phyloP scores from a whole-genome alignment of 1,139 yeast species.

The Kodamaea ohmeri region DNA sequence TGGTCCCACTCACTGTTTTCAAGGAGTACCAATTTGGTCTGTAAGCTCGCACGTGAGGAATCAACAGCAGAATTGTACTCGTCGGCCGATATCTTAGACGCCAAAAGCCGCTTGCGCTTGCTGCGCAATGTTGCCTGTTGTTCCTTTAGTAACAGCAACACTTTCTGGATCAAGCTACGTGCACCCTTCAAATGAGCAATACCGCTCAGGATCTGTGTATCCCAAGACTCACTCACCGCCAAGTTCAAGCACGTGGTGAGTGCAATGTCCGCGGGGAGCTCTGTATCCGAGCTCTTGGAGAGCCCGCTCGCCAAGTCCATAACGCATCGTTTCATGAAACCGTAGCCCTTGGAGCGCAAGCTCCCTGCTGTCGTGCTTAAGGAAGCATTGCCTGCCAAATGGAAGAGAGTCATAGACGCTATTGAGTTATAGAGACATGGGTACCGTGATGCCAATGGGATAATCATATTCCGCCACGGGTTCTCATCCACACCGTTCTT shows the following conservation, averaged over 20 bases:
- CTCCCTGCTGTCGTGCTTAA: constrained; percentile 37
- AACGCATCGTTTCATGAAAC: constrained; percentile 60
- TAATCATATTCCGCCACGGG: constrained; percentile 61
- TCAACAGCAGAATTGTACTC: constrained; percentile 17
- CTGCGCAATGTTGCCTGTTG: constrained; percentile 20
- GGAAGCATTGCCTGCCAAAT: constrained; percentile 45
- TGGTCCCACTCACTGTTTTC: constrained; percentile 36
- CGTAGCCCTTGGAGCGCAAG: constrained; percentile 49
- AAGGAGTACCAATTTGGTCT: constrained; percentile 31
- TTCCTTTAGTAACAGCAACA: constrained; percentile 32
- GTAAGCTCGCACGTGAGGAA: constrained; percentile 18
- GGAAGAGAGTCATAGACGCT: constrained; percentile 65
- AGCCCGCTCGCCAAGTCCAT: constrained; percentile 58
- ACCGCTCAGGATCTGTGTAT: constrained; percentile 61
- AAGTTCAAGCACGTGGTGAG: constrained; percentile 60
- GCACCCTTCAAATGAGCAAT: constrained; percentile 69
- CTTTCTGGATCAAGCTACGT: constrained; percentile 55
- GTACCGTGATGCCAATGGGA: constrained; percentile 54
- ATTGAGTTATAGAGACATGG: constrained; percentile 60
- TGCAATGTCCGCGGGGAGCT: constrained; percentile 63
- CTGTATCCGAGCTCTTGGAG: constrained; percentile 25
- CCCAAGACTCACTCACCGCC: constrained; percentile 70
- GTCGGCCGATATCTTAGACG: constrained; percentile 14
- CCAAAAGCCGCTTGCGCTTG: constrained; percentile 16
- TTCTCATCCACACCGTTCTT: constrained; percentile 63